Evolutionary conservation across 2,329 filamentous ascomycete species (phyloP), one percentile per base, ranked within the genome.

Genomic region (Epichloe bromicola): DNA sequence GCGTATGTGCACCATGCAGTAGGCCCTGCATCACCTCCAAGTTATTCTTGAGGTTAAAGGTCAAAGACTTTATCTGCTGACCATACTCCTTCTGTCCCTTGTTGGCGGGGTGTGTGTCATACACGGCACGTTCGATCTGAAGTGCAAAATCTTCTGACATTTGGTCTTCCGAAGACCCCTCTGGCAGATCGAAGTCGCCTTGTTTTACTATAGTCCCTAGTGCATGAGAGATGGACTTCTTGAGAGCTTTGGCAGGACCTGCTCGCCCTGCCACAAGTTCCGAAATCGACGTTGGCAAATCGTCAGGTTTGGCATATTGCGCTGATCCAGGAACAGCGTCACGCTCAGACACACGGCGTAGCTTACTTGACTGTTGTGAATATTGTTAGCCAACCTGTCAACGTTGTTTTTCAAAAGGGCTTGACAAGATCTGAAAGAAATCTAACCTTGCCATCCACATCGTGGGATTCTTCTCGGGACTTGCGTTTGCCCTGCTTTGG

Each of bases 21-120:
- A 98, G 72, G 40, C 85, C 80, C 60, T 83, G 78, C 49, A 86
- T 80, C 43, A 98, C 74, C 58, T 88, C 82, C 50, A 82, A 70
- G 65, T 98, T 98, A 63, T 83, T 84, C 75, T 95, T 95, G 54
- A 96, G 74, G 68, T 97, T 97, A 68, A 87, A 86, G 46, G 82
- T 73, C 57, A 98, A 78, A 43, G 84, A 81, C 56, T 88, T 82
- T 59, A 89, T 78, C 67, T 95, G 80, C 36, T 71, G 70, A 14
- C 63, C 71, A 58, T 80, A 82, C 48, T 80, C 70, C 52, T 71
- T 70, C 23, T 73, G 70, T 14, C 65, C 65, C 55, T 66, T 69
- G 41, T 58, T 65, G 36, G 68, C 69, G 0, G 73, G 70, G 51
- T 83, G 76, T 0, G 73, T 74, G 54, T 78, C 76, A 52, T 75